phyloP scores from a whole-genome alignment of 768 basidiomycete genomes.

The Crepidotus variabilis region DNA sequence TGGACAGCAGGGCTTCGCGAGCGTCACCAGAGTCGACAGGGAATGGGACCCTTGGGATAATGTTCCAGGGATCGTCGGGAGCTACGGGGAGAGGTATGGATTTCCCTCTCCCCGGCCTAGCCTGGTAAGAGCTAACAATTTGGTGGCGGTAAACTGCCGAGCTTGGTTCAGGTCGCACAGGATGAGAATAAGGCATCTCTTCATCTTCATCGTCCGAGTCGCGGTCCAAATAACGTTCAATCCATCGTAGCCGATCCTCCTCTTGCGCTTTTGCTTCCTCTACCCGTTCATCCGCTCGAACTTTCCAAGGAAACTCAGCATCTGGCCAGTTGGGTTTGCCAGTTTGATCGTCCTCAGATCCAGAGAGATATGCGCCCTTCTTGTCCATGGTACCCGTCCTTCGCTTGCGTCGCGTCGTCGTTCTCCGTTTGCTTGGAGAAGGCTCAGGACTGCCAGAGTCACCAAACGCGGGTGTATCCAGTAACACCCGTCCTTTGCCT shows the following conservation, averaged over 20 bases:
- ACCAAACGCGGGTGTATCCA: conserved; percentile 49
- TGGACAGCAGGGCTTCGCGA: conserved; percentile 66
- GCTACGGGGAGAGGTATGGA: conserved; percentile 20
- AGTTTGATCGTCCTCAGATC: conserved; percentile 24
- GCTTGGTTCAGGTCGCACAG: not conserved
- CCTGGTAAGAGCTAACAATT: conserved; percentile 3
- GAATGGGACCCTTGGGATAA: conserved; percentile 31
- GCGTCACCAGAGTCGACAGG: conserved; percentile 77
- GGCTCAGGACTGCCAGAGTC: conserved; percentile 24
- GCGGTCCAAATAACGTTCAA: conserved; percentile 69
- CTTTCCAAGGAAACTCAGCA: conserved; percentile 72
- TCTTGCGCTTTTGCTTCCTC: conserved; percentile 50
- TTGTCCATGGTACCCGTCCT: conserved; percentile 39
- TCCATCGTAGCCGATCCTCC: conserved; percentile 58
- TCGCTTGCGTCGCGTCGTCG: conserved; percentile 42
- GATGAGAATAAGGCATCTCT: conserved; percentile 15
- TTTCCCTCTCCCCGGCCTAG: not conserved
- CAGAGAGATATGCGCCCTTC: conserved; percentile 24
- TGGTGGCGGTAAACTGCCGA: not conserved
- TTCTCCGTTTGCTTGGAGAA: conserved; percentile 36
- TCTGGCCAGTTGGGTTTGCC: conserved; percentile 78
- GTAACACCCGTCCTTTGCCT: conserved; percentile 67
- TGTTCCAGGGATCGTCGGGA: conserved; percentile 24
- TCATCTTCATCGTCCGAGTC: conserved; percentile 63
- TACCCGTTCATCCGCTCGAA: conserved; percentile 52